These are phyloP conservation scores for Verticillium zaregamsianum DNA, from an alignment of 2,329 filamentous ascomycete species.

Conservation along the genomic window DNA sequence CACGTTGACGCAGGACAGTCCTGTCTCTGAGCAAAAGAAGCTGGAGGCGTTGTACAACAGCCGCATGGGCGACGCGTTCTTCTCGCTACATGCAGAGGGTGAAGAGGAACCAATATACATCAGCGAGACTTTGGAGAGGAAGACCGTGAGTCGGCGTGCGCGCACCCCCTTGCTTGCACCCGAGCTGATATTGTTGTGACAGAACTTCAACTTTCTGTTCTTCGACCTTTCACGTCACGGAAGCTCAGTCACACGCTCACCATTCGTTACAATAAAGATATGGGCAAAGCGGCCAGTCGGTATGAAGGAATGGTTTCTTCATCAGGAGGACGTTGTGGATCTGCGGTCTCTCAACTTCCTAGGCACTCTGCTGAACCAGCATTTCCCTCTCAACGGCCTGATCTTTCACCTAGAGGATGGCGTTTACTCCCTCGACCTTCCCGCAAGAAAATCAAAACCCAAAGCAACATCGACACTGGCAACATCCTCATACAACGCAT, in stretches of 20 bases:
- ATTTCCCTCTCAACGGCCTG: conserved; percentile 76
- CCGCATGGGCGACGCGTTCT: conserved; percentile 82
- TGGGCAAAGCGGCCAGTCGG: conserved; percentile 62
- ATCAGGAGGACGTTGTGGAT: conserved; percentile 70
- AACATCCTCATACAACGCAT: conserved; percentile 79
- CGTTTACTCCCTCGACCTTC: conserved; percentile 75
- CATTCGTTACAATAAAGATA: conserved; percentile 63
- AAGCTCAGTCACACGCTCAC: conserved; percentile 60
- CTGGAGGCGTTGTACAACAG: conserved; percentile 69
- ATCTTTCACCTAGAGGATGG: conserved; percentile 84
- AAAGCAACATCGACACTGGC: conserved; percentile 47
- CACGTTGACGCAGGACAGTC: conserved; percentile 41
- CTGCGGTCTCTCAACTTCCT: conserved; percentile 74
- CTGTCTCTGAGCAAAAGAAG: conserved; percentile 62
- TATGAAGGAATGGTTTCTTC: conserved; percentile 40
- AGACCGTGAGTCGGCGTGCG: conserved; percentile 50
- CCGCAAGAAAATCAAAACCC: conserved; percentile 42
- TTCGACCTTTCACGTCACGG: conserved; percentile 69
- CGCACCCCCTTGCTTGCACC: too few relatives aligned
- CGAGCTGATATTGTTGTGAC: background rate
- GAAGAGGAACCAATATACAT: conserved; percentile 77
- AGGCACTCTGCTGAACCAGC: conserved; percentile 64
- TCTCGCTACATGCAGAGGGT: conserved; percentile 70
- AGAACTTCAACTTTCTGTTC: conserved; percentile 84
- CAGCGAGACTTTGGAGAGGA: conserved; percentile 73